These are phyloP conservation scores for Nannizzia gypsea DNA, from an alignment of 2,329 filamentous ascomycete genomes.

Conservation along the genomic window DNA sequence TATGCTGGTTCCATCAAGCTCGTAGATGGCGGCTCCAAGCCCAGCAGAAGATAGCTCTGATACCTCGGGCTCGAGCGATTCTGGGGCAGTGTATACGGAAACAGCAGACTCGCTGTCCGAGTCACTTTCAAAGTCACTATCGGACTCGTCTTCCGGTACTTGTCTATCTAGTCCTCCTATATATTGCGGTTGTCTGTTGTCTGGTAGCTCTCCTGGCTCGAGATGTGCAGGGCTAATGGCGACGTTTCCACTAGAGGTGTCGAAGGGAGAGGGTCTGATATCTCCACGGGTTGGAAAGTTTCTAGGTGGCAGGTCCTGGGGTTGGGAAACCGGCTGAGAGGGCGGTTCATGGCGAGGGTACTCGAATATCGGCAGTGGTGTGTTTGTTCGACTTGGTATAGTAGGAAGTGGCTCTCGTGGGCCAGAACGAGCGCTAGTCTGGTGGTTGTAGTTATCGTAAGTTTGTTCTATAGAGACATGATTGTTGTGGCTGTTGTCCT, in stretches of 20 bases:
- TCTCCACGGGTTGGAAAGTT: background rate
- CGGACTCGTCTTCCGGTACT: background rate
- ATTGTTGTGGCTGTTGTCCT: too few relatives aligned
- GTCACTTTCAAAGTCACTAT: background rate
- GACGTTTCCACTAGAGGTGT: background rate
- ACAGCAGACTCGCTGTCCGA: slow-evolving; percentile 18
- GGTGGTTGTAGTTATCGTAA: background rate
- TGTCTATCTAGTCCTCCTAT: background rate
- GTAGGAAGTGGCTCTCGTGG: background rate
- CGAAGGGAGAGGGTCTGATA: background rate
- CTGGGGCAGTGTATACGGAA: slow-evolving; percentile 21
- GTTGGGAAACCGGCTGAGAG: background rate
- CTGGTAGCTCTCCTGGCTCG: background rate
- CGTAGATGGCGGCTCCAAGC: background rate
- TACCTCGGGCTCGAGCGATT: slow-evolving; percentile 4
- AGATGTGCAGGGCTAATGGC: background rate
- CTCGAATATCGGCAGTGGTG: background rate
- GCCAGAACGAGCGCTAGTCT: background rate
- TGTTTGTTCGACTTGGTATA: background rate
- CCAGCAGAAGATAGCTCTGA: background rate
- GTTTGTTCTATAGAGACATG: too few relatives aligned
- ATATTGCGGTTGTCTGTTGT: background rate
- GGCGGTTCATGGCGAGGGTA: too few relatives aligned
- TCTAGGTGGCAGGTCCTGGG: background rate
- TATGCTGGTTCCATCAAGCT: background rate